A percentile compares a stretch with the other conserved stretches of the same genome.
These are phyloP conservation scores for Durio zibethinus DNA, from an alignment of 345 rosid species.

Conservation along the genomic window DNA sequence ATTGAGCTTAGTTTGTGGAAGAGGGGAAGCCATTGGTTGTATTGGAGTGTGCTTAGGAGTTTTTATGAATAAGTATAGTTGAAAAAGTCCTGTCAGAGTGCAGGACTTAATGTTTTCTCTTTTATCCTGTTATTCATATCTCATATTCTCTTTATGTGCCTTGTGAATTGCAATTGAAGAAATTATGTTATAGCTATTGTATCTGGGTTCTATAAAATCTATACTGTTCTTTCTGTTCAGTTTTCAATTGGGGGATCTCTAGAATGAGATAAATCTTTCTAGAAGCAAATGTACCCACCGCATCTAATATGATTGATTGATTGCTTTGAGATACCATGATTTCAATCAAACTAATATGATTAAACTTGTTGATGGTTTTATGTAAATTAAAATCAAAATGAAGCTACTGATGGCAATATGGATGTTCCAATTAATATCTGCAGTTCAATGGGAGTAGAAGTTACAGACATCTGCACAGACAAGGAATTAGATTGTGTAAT, in stretches of 20 bases:
- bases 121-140: not conserved
- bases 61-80: not conserved
- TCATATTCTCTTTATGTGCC: not conserved
- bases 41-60: not conserved
- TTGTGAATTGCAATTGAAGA: not conserved
- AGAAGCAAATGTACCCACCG: not conserved
- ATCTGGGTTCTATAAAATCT: not conserved
- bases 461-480: slow-evolving; percentile 72
- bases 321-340: slow-evolving; percentile 4
- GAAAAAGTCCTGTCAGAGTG: not conserved
- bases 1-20: not conserved
- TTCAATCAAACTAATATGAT: slow-evolving; percentile 11
- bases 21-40: slow-evolving; percentile 10
- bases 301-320: not conserved
- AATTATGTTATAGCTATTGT: not conserved
- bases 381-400: not conserved
- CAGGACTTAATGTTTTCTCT: not conserved
- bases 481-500: slow-evolving; percentile 65
- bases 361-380: not conserved
- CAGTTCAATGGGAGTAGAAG: slow-evolving; percentile 52
- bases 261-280: not conserved
- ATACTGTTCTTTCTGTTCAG: not conserved
- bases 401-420: not conserved
- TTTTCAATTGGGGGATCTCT: not conserved
- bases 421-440: slow-evolving; percentile 14